These are phyloP conservation scores for Grosmannia penicillata DNA, from an alignment of 2,329 filamentous ascomycete species.

Conservation along the genomic window DNA sequence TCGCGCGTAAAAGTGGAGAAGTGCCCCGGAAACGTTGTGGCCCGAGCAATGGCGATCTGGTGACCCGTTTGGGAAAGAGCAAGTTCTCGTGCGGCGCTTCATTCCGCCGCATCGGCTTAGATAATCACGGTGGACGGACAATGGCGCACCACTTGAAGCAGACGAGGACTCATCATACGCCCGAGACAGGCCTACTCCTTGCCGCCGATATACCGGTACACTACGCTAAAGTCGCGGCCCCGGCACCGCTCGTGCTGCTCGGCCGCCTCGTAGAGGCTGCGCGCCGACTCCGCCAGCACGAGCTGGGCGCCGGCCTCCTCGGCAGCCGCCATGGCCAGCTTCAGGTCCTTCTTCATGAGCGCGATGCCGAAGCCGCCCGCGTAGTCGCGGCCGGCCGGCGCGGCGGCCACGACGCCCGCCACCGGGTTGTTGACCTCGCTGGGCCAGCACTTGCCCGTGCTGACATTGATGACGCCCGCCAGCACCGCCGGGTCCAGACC, in stretches of 20 bases:
- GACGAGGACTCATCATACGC: too few relatives aligned
- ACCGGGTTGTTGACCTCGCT: slow-evolving; percentile 94
- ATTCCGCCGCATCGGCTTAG: neutral
- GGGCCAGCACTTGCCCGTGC: slow-evolving; percentile 91
- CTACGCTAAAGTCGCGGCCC: slow-evolving; percentile 67
- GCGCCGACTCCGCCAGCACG: slow-evolving; percentile 47
- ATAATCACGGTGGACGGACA: too few relatives aligned
- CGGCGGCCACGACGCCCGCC: slow-evolving; percentile 60
- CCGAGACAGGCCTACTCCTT: slow-evolving; percentile 31
- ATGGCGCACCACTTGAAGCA: too few relatives aligned
- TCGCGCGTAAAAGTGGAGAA: too few relatives aligned
- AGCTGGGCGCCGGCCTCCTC: slow-evolving; percentile 50
- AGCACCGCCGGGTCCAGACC: slow-evolving; percentile 50
- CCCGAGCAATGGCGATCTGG: slow-evolving; percentile 1
- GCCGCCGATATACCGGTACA: slow-evolving; percentile 56
- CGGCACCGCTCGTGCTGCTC: slow-evolving; percentile 45
- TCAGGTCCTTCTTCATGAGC: slow-evolving; percentile 70
- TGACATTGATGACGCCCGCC: slow-evolving; percentile 78
- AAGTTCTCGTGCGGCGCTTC: neutral
- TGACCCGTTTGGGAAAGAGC: slow-evolving; percentile 1
- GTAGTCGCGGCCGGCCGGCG: slow-evolving; percentile 66
- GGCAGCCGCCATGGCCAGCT: slow-evolving; percentile 58
- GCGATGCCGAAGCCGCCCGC: slow-evolving; percentile 61
- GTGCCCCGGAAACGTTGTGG: neutral
- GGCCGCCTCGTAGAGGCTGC: slow-evolving; percentile 52